Percentiles rank a stretch among this genome's conserved stretches.
phyloP scores from a whole-genome alignment of 805 yeast species.

The Saturnispora saitoi region DNA sequence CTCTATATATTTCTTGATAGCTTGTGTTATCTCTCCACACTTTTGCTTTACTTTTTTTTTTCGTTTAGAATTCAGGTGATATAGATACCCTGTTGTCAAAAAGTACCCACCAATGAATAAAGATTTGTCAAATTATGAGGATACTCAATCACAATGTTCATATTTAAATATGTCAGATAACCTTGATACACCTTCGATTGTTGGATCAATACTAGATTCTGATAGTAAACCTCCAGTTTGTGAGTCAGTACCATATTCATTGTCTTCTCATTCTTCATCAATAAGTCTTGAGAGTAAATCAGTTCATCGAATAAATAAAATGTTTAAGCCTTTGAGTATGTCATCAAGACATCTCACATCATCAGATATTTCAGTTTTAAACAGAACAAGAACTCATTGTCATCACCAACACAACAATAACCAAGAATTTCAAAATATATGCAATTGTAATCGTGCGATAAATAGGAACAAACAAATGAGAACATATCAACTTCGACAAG shows the following conservation, averaged over 20 bases:
- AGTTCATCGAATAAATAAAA: conserved; percentile 9
- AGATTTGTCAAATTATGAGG: no score
- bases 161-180: no score
- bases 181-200: no score
- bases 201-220: neutral
- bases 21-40: no score
- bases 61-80: no score
- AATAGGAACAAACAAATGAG: conserved; percentile 5
- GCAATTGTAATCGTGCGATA: conserved; percentile 1
- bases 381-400: neutral
- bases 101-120: no score
- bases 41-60: no score
- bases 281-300: neutral
- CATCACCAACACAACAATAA: neutral
- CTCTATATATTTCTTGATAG: no score
- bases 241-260: neutral
- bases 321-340: conserved; percentile 19
- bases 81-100: no score
- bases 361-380: neutral
- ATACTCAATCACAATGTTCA: no score
- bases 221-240: neutral
- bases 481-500: conserved; percentile 7
- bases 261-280: neutral
- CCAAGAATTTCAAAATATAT: neutral
- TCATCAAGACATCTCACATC: neutral